Percentiles rank a stretch among this genome's conserved stretches.
Evolutionary conservation across 345 rosid genomes (phyloP).

Genomic region (Eucalyptus victrix): DNA sequence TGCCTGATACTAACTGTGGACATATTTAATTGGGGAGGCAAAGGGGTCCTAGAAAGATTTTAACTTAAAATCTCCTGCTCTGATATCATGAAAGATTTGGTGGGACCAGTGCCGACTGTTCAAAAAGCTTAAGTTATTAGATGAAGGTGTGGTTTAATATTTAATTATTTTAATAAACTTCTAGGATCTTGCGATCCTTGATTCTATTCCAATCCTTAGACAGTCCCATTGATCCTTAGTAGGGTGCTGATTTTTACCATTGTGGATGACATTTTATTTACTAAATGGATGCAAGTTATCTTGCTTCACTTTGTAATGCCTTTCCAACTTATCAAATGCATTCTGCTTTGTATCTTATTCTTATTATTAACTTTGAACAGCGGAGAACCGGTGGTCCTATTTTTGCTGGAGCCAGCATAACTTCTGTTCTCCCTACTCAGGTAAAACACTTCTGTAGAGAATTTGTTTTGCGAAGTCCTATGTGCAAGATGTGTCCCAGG

Average conservation of each 20-base stretch:
- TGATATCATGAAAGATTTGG: too few species aligned
- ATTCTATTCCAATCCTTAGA: not conserved
- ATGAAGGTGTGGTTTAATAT: too few species aligned
- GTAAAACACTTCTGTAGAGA: constrained; percentile 13
- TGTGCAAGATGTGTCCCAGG: not conserved
- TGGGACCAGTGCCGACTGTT: too few species aligned
- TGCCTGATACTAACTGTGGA: too few species aligned
- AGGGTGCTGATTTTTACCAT: not conserved
- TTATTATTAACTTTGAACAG: constrained; percentile 20
- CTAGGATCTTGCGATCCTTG: not conserved
- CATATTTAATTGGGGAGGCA: too few species aligned
- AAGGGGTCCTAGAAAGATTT: too few species aligned
- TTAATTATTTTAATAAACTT: not conserved
- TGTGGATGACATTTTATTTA: not conserved
- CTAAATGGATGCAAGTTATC: not conserved
- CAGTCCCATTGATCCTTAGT: not conserved
- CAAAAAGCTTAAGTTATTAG: too few species aligned
- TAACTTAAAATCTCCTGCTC: too few species aligned
- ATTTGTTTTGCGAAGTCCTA: not conserved
- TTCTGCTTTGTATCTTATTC: not conserved
- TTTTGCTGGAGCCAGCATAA: constrained; percentile 77
- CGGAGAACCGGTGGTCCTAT: constrained; percentile 68
- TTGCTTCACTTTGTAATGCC: not conserved
- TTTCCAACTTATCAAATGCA: not conserved
- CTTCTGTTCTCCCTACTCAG: constrained; percentile 68